Percentiles rank a stretch among this genome's conserved stretches.
Conservation (phyloP, 2,329 filamentous ascomycete species). For the Apiospora saccharicola region DNA sequence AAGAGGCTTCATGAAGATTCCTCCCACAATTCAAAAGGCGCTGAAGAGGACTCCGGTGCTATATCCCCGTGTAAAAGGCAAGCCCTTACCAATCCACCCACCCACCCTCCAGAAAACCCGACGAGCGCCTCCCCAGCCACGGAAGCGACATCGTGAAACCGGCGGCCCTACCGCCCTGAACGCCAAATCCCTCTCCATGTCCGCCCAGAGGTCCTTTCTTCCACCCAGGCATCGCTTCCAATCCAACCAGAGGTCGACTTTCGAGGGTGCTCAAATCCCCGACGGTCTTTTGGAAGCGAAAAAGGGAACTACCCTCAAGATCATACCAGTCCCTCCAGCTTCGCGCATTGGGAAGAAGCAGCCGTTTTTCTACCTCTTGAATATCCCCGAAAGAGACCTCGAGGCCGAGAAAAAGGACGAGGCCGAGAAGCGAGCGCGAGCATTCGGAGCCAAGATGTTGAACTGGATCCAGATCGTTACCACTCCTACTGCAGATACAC, state of each 20-base stretch:
- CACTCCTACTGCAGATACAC: conserved; percentile 87
- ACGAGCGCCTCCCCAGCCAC: not conserved
- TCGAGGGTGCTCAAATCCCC: conserved; percentile 22
- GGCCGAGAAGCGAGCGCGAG: conserved; percentile 9
- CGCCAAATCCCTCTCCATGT: not conserved
- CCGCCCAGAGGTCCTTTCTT: conserved; percentile 1
- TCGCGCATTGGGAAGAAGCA: conserved; percentile 2
- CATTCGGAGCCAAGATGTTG: conserved; percentile 64
- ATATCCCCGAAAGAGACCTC: conserved; percentile 20
- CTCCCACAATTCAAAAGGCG: conserved; percentile 6
- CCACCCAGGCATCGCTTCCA: conserved; percentile 12
- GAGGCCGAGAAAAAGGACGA: not conserved
- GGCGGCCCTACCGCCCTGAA: not conserved
- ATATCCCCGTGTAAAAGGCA: not conserved
- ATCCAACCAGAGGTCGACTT: not conserved
- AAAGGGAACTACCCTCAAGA: not conserved
- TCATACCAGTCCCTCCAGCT: not conserved
- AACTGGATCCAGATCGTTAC: conserved; percentile 78
- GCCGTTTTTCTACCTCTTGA: conserved; percentile 4
- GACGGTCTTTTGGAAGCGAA: not conserved
- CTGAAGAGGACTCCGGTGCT: conserved; percentile 22
- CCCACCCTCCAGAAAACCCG: not conserved
- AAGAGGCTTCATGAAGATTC: conserved; percentile 22
- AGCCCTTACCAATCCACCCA: not conserved
- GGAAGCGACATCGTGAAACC: conserved; percentile 1